These are phyloP conservation scores for Jasminum sambac DNA, from an alignment of 257 asterid species.

Conservation along the genomic window DNA sequence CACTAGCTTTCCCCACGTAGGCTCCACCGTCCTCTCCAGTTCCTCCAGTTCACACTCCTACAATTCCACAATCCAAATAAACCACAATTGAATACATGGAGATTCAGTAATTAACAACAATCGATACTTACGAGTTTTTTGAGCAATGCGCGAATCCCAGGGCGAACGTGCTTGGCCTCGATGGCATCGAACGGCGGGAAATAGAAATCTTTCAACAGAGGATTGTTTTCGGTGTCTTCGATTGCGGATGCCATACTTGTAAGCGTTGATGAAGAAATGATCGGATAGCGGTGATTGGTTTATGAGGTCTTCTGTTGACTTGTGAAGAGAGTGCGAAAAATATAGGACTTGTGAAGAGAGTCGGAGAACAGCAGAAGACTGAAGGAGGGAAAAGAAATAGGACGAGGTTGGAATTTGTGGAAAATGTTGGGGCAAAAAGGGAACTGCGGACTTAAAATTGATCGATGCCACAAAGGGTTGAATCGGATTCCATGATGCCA, in stretches of 20 bases:
- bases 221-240: constrained; percentile 49
- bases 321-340: constrained; percentile 39
- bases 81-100: constrained; percentile 10
- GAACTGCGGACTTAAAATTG: constrained; percentile 10
- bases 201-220: constrained; percentile 69
- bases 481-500: too few relatives aligned
- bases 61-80: constrained; percentile 27
- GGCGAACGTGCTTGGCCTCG: constrained; percentile 80
- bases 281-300: constrained; percentile 34
- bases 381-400: constrained; percentile 56
- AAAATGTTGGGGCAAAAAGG: constrained; percentile 31
- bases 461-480: too few relatives aligned
- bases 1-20: constrained; percentile 93
- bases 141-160: constrained; percentile 82
- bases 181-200: constrained; percentile 88
- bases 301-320: constrained; percentile 21
- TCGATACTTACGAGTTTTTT: constrained; percentile 54
- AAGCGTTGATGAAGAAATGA: constrained; percentile 39
- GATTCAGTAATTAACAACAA: not conserved
- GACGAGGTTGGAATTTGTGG: constrained; percentile 61
- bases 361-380: constrained; percentile 38
- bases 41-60: constrained; percentile 77
- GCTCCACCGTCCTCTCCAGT: constrained; percentile 88
- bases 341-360: constrained; percentile 46
- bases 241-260: constrained; percentile 24